Evolutionary conservation across 1,139 yeast species (phyloP).

Genomic region (Scheffersomyces stambukii): DNA sequence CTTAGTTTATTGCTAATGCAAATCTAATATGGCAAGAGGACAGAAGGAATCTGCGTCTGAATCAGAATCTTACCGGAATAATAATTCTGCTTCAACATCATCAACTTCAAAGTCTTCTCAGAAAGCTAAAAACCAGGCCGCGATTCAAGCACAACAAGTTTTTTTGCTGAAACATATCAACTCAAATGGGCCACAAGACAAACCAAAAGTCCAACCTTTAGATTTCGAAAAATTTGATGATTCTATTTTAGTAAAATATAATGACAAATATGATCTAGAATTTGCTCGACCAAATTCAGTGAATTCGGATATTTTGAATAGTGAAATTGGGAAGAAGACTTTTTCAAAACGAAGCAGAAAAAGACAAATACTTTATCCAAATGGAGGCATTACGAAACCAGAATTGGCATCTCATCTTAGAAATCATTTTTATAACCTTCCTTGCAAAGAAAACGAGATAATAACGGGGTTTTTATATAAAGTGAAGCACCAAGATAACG

Average conservation of each 20-base stretch:
- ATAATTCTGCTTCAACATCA: constrained; percentile 4
- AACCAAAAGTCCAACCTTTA: constrained; percentile 45
- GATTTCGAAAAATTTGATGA: constrained; percentile 59
- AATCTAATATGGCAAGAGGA: constrained; percentile 3
- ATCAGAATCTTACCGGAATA: constrained; percentile 24
- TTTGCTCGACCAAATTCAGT: constrained; percentile 52
- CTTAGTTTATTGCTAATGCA: no score
- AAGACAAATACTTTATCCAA: constrained; percentile 4
- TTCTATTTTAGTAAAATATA: constrained; percentile 54
- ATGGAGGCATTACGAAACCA: constrained; percentile 42
- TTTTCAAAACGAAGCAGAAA: constrained; percentile 31
- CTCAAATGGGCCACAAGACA: constrained; percentile 61
- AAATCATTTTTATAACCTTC: constrained; percentile 57
- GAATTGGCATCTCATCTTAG: constrained; percentile 56
- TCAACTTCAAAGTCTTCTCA: constrained; percentile 1
- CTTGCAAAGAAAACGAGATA: constrained; percentile 72
- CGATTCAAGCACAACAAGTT: constrained; percentile 60
- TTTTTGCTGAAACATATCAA: constrained; percentile 55
- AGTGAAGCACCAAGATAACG: constrained; percentile 60
- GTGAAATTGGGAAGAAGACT: constrained; percentile 65
- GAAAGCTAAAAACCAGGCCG: constrained; percentile 52
- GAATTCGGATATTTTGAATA: constrained; percentile 57
- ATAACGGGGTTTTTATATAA: constrained; percentile 76
- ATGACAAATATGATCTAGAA: constrained; percentile 44
- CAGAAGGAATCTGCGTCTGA: constrained; percentile 41